These are phyloP conservation scores for Boletus rufocinnamomeus DNA, from an alignment of 768 basidiomycete genomes.

Conservation along the genomic window DNA sequence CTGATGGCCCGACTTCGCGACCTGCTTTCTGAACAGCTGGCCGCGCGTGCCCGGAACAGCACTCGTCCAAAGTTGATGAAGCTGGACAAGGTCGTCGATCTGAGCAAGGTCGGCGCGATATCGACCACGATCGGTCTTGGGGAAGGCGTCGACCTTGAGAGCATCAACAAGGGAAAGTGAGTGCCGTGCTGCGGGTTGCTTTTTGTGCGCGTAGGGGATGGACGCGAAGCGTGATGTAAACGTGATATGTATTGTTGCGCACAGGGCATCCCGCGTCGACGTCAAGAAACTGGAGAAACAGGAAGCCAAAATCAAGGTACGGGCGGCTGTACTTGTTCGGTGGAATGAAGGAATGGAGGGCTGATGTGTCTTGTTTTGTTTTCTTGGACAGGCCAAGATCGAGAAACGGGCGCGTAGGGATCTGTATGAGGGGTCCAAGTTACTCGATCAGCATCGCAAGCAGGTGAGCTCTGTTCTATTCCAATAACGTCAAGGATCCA, in stretches of 20 bases:
- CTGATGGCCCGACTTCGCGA: slow-evolving; percentile 67
- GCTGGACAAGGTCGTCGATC: slow-evolving; percentile 84
- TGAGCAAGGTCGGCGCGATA: slow-evolving; percentile 76
- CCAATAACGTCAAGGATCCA: not conserved
- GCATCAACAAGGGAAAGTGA: slow-evolving; percentile 93
- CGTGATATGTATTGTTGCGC: slow-evolving; percentile 15
- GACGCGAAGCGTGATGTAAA: slow-evolving; percentile 2
- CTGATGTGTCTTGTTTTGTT: not conserved
- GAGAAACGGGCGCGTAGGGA: slow-evolving; percentile 91
- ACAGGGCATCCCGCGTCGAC: slow-evolving; percentile 87
- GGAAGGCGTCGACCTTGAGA: slow-evolving; percentile 87
- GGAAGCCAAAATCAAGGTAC: slow-evolving; percentile 90
- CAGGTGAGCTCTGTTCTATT: slow-evolving; percentile 50
- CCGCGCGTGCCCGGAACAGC: slow-evolving; percentile 54
- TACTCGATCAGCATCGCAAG: slow-evolving; percentile 89
- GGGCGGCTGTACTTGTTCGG: not conserved
- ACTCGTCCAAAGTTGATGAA: slow-evolving; percentile 70
- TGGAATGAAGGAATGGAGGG: not conserved
- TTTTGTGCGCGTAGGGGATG: slow-evolving; percentile 3
- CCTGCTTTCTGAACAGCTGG: slow-evolving; percentile 66
- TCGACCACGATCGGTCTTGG: slow-evolving; percentile 78
- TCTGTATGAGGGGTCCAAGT: slow-evolving; percentile 94
- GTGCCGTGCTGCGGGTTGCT: slow-evolving; percentile 26
- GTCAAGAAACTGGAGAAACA: slow-evolving; percentile 96
- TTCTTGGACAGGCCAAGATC: slow-evolving; percentile 75